These are phyloP conservation scores for Dissoconium aciculare DNA, from an alignment of 2,329 filamentous ascomycete genomes.

Conservation along the genomic window DNA sequence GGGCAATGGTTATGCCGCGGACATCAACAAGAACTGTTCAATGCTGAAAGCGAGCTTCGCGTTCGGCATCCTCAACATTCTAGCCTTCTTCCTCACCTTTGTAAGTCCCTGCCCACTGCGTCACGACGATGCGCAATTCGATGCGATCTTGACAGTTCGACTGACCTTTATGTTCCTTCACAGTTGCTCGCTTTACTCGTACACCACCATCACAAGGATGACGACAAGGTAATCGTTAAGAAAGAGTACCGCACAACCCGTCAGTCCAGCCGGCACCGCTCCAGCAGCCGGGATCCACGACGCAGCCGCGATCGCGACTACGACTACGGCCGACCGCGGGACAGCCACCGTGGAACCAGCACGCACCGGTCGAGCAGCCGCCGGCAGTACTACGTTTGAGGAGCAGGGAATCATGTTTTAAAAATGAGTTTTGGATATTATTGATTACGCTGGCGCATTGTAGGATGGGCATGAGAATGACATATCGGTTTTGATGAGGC, in stretches of 20 bases:
- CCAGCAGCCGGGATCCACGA: slow-evolving; percentile 17
- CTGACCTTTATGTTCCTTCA: not conserved
- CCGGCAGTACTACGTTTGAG: slow-evolving; percentile 19
- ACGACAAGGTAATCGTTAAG: slow-evolving; percentile 39
- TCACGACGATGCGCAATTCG: not conserved
- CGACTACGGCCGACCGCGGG: slow-evolving; percentile 7
- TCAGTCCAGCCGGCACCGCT: slow-evolving; percentile 30
- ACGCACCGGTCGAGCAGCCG: slow-evolving; percentile 17
- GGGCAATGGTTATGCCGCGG: slow-evolving; percentile 35
- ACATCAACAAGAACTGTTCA: slow-evolving; percentile 61
- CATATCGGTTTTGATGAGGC: too few species aligned
- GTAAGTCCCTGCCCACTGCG: slow-evolving; percentile 28
- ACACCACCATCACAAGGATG: slow-evolving; percentile 30
- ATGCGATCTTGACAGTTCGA: too few species aligned
- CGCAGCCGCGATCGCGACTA: slow-evolving; percentile 20
- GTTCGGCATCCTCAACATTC: slow-evolving; percentile 72
- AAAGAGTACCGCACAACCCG: slow-evolving; percentile 35
- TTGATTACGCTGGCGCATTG: too few species aligned
- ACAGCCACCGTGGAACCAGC: slow-evolving; percentile 11
- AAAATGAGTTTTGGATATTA: too few species aligned
- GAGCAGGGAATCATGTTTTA: too few species aligned
- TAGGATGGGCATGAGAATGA: too few species aligned
- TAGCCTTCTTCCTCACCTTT: slow-evolving; percentile 67
- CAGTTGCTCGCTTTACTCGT: slow-evolving; percentile 48
- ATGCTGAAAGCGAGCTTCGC: slow-evolving; percentile 89